phyloP scores from a whole-genome alignment of 805 yeast species.

The Tetrapisispora phaffii region DNA sequence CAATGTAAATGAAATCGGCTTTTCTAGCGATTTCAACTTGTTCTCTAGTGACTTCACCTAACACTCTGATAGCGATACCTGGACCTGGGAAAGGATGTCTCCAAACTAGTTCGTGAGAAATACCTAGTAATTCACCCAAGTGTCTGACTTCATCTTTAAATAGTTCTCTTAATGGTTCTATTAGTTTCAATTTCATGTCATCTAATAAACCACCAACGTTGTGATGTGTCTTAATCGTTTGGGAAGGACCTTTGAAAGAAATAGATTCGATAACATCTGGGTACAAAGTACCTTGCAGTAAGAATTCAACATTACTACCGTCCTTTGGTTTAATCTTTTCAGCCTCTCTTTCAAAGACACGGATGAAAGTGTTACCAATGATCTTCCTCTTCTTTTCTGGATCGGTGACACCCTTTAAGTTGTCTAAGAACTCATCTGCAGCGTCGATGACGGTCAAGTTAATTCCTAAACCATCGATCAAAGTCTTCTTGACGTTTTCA shows the following conservation, averaged over 20 bases:
- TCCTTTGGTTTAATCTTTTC: slow-evolving; percentile 80
- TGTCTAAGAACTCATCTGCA: slow-evolving; percentile 72
- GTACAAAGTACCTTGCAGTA: slow-evolving; percentile 93
- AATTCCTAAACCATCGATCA: slow-evolving; percentile 89
- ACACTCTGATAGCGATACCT: slow-evolving; percentile 95
- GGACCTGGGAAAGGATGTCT: slow-evolving; percentile 99
- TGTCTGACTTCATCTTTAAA: slow-evolving; percentile 98
- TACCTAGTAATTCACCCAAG: slow-evolving; percentile 87
- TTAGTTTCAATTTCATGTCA: slow-evolving; percentile 94
- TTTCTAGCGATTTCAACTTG: slow-evolving; percentile 96
- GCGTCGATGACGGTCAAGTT: slow-evolving; percentile 93
- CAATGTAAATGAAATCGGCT: slow-evolving; percentile 92
- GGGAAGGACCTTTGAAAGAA: slow-evolving; percentile 98
- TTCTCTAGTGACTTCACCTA: slow-evolving; percentile 89
- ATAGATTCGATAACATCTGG: slow-evolving; percentile 98
- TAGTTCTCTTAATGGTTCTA: slow-evolving; percentile 96
- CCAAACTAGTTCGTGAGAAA: slow-evolving; percentile 96
- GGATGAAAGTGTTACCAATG: slow-evolving; percentile 95
- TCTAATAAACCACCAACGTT: slow-evolving; percentile 97
- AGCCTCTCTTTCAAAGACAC: slow-evolving; percentile 94
- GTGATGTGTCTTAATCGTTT: slow-evolving; percentile 98
- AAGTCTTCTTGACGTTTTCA: slow-evolving; percentile 73
- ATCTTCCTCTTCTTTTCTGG: slow-evolving; percentile 98
- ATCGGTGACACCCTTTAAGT: slow-evolving; percentile 88
- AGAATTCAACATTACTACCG: slow-evolving; percentile 83